Base-by-base conservation (phyloP, 108 stramenopile species). In the Cyclotella choctawhatcheeana region DNA sequence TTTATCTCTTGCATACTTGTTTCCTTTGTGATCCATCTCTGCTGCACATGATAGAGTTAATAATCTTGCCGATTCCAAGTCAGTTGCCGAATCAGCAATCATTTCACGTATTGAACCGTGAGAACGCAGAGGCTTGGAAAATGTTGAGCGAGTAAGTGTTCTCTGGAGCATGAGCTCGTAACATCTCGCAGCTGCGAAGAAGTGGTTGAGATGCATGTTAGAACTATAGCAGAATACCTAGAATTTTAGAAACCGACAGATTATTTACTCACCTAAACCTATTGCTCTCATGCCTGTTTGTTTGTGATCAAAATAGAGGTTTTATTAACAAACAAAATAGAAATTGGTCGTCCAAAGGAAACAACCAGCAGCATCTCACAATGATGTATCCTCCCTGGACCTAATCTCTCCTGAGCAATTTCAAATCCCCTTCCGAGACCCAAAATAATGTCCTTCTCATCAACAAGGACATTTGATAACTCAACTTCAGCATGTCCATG, bases 361-460 rank as follows among this genome's bases (percentile, higher is more conserved):
- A n/a, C n/a, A n/a, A n/a, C n/a, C n/a, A n/a, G n/a, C n/a, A n/a
- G n/a, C 48, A 50, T 43, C 73, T 74, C 45, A 84, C 98, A 99
- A 79, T 99, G 98, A 87, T 98, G 97, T 55, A 99, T 92, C 30
- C 98, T 88, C 52, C 98, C 98, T 22, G 98, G 97, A 18, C 98
- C 98, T 10, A 99, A 75, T 33, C 98, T 67, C 25, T 90, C 85
- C 79, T 99, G 98, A 3, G 98, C 95, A 33, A 99, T 97, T 64
- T 91, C 83, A 72, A 98, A 98, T 24, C 98, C 98, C 44, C 86
- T 68, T 37, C 97, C 98, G 69, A 94, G 91, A 18, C 95, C 96
- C 25, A 91, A 68, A 62, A 99, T 70, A 27, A 94, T 75, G 44
- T 86, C 80, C 16, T 76, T 66, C 22, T 65, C 61, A n/a, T 65